A percentile compares a stretch with the other conserved stretches of the same genome.
phyloP scores from a whole-genome alignment of 2,329 filamentous ascomycete species.

The Trichoderma atroviride region DNA sequence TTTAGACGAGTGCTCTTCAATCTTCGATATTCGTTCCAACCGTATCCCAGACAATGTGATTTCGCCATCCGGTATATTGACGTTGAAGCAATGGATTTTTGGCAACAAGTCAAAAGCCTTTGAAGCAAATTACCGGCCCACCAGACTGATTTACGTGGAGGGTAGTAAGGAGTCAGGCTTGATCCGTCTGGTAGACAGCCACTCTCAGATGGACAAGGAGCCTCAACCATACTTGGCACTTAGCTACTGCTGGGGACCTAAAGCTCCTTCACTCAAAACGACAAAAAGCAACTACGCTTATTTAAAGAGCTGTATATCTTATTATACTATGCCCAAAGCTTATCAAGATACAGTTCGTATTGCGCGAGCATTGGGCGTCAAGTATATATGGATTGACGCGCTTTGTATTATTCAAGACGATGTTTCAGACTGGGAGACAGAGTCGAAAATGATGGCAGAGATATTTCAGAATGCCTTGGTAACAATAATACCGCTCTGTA shows the following conservation, averaged over 20 bases:
- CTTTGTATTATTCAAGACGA: constrained; percentile 19
- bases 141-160: background rate
- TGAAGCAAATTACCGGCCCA: background rate
- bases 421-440: background rate
- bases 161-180: background rate
- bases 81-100: constrained; percentile 4
- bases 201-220: background rate
- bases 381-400: constrained; percentile 19
- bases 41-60: background rate
- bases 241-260: constrained; percentile 13
- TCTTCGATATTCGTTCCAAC: background rate
- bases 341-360: constrained; percentile 1
- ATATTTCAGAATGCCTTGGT: constrained; percentile 1
- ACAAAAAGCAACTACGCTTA: constrained; percentile 12
- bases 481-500: constrained; percentile 2
- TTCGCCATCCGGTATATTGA: constrained; percentile 1
- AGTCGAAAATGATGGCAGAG: background rate
- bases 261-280: background rate
- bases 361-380: constrained; percentile 2
- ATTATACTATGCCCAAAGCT: background rate
- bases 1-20: background rate
- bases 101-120: background rate
- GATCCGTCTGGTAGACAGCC: background rate
- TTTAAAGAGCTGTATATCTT: background rate
- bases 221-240: constrained; percentile 3